Percentiles rank a stretch among this genome's conserved stretches.
Conservation (phyloP, 73 alveolate species). For the Paramecium primaurelia region DNA sequence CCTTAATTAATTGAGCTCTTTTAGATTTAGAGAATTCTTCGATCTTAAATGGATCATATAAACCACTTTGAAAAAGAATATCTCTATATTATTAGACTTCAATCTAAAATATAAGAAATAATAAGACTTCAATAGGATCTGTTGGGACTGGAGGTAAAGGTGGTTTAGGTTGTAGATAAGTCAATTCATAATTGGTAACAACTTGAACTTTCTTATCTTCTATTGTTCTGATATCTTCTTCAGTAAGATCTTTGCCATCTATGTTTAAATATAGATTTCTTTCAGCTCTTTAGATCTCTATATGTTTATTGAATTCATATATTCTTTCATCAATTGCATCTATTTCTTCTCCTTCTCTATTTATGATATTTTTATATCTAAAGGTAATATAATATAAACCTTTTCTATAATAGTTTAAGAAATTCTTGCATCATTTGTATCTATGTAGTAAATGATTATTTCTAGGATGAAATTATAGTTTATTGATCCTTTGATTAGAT, state of each 20-base stretch:
- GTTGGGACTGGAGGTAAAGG: neutral
- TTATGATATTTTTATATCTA: slow-evolving; percentile 23
- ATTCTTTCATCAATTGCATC: neutral
- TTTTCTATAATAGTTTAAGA: neutral
- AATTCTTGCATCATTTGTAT: slow-evolving; percentile 2
- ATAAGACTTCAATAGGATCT: neutral
- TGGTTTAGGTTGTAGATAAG: neutral
- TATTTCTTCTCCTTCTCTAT: neutral
- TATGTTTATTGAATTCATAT: neutral
- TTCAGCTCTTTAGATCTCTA: neutral
- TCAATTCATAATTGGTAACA: neutral
- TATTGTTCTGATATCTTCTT: neutral
- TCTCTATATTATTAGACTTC: slow-evolving; percentile 22
- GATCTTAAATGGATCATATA: neutral
- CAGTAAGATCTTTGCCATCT: slow-evolving; percentile 29
- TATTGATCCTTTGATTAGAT: neutral
- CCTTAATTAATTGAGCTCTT: neutral
- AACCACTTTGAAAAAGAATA: neutral
- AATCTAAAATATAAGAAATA: neutral
- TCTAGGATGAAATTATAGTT: neutral
- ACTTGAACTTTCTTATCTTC: slow-evolving; percentile 30
- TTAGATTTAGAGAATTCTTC: neutral
- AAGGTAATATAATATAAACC: neutral
- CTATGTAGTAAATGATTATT: neutral
- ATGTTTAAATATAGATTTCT: neutral